Conservation (phyloP, 768 basidiomycete species). For the Pleurotus pulmonarius region DNA sequence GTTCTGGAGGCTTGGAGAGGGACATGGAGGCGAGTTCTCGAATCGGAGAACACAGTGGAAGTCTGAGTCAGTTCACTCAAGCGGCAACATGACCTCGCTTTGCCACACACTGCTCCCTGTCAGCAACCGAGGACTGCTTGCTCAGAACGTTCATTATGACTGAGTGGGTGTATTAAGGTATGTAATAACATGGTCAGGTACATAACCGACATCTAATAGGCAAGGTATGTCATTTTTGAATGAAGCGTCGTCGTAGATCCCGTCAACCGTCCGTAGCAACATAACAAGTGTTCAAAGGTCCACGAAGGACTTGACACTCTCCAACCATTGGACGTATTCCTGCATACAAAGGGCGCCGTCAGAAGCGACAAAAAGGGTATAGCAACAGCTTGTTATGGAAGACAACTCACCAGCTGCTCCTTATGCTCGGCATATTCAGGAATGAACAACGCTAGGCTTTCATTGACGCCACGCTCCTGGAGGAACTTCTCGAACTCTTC, state of each 20-base stretch:
- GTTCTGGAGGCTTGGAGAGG: background rate
- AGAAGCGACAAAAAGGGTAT: conserved; percentile 5
- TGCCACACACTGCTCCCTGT: conserved; percentile 2
- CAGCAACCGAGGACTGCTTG: conserved; percentile 1
- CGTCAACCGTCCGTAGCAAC: conserved; percentile 1
- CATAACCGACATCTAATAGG: conserved; percentile 7
- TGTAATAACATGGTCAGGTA: conserved; percentile 6
- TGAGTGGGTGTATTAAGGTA: conserved; percentile 8
- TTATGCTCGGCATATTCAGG: conserved; percentile 86
- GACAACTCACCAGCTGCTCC: conserved; percentile 78
- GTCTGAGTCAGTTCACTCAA: background rate
- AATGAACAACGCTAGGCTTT: conserved; percentile 78
- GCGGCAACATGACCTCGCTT: background rate
- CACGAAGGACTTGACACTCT: conserved; percentile 78
- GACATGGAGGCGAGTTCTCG: background rate
- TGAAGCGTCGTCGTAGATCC: conserved; percentile 4
- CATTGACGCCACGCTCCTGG: conserved; percentile 86
- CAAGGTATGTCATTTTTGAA: conserved; percentile 3
- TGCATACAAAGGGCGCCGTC: conserved; percentile 23
- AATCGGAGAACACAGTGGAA: background rate
- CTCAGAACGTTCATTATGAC: conserved; percentile 1
- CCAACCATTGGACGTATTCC: conserved; percentile 93
- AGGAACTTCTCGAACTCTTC: conserved; percentile 90
- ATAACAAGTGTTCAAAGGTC: conserved; percentile 40
- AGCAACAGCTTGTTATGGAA: background rate